phyloP scores from a whole-genome alignment of 768 basidiomycete genomes.

The Phaeotremella fagi region DNA sequence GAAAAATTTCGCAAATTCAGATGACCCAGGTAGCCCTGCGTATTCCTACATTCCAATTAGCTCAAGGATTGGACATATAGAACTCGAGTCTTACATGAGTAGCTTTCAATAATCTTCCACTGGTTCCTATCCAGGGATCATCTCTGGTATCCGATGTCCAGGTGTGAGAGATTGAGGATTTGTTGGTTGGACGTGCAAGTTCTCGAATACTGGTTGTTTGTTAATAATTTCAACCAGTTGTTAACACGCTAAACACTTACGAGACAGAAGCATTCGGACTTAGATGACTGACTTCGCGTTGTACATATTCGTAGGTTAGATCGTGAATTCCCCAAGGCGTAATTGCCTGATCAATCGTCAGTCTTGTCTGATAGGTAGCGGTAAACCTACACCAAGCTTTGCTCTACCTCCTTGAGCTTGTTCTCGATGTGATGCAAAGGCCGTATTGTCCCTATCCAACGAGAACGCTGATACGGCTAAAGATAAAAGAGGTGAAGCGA shows the following conservation, averaged over 20 bases:
- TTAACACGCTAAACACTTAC: constrained; percentile 53
- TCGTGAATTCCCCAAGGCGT: constrained; percentile 58
- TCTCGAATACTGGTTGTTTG: constrained; percentile 66
- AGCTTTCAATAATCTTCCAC: constrained; percentile 62
- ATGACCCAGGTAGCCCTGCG: constrained; percentile 76
- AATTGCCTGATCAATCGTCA: constrained; percentile 18
- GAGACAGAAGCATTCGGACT: constrained; percentile 73
- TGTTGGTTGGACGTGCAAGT: constrained; percentile 70
- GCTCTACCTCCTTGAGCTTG: constrained; percentile 53
- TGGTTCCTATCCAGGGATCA: constrained; percentile 59
- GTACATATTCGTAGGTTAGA: constrained; percentile 73
- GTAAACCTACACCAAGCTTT: constrained; percentile 70
- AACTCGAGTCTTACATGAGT: constrained; percentile 47
- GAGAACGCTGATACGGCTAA: constrained; percentile 70
- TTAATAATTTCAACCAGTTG: no score
- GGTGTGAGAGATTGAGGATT: constrained; percentile 77
- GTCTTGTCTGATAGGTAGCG: constrained; percentile 18
- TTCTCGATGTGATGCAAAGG: constrained; percentile 57
- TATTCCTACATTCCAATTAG: constrained; percentile 49
- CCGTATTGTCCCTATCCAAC: constrained; percentile 71
- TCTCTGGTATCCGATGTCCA: constrained; percentile 72
- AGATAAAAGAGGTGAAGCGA: constrained; percentile 57
- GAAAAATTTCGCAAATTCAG: constrained; percentile 57
- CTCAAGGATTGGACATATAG: not conserved
- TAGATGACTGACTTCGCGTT: constrained; percentile 69